Evolutionary conservation across 169 alveolate species (phyloP).

Genomic region (Cardiosporidium cionae): DNA sequence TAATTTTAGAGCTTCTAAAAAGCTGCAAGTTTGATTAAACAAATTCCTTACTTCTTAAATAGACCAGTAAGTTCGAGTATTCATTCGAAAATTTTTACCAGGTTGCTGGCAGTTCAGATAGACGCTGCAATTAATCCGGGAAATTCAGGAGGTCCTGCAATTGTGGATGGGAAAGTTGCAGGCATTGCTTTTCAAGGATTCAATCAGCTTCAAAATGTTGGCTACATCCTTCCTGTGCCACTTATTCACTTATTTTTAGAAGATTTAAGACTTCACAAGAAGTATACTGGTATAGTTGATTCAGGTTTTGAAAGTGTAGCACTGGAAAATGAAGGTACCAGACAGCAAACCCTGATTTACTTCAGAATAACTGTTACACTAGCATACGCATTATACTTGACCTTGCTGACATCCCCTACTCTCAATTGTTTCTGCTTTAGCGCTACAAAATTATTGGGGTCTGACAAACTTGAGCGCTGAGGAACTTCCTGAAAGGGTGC

Average conservation of each 20-base stretch:
- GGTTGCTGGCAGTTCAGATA: conserved; percentile 68
- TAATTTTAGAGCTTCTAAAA: no score
- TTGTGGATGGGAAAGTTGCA: conserved; percentile 61
- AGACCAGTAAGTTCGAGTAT: no score
- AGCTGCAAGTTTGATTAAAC: no score
- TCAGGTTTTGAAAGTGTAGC: conserved; percentile 56
- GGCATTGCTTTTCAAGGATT: conserved; percentile 78
- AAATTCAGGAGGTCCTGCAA: conserved; percentile 78
- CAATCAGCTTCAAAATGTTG: conserved; percentile 64
- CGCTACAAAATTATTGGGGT: no score
- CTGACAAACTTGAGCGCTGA: no score
- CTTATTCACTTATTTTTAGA: conserved; percentile 52
- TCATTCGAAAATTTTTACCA: not conserved
- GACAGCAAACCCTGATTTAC: no score
- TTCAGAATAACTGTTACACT: no score
- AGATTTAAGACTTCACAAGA: conserved; percentile 36
- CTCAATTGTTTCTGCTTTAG: no score
- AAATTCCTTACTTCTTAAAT: no score
- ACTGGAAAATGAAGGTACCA: conserved; percentile 49
- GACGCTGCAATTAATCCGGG: conserved; percentile 84
- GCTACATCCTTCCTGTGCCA: conserved; percentile 62
- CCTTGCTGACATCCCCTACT: no score
- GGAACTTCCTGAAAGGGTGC: no score
- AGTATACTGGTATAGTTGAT: conserved; percentile 61
- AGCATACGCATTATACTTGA: no score